A percentile compares a stretch with the other conserved stretches of the same genome.
Conservation (phyloP, 2,329 filamentous ascomycete species). For the Cordyceps cicadae region DNA sequence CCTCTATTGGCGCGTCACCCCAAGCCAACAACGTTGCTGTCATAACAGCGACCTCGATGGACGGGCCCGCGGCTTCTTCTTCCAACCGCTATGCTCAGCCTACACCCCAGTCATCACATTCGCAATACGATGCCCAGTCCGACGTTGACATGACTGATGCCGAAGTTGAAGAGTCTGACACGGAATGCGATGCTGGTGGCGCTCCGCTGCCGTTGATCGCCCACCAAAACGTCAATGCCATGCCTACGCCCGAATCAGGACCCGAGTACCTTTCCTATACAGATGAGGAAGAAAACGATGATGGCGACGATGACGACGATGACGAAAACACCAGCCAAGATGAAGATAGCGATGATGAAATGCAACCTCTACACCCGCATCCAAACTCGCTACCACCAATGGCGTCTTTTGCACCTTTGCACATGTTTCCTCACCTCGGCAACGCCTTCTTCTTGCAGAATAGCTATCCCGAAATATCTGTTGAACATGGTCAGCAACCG, state of each 20-base stretch:
- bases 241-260: neutral
- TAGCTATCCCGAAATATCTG: neutral
- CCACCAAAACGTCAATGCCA: neutral
- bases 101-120: neutral
- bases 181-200: slow-evolving; percentile 11
- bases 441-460: neutral
- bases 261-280: neutral
- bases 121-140: slow-evolving; percentile 15
- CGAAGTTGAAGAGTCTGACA: slow-evolving; percentile 3
- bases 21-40: neutral
- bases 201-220: slow-evolving; percentile 1
- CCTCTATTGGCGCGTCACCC: neutral
- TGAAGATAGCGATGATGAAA: slow-evolving; percentile 7
- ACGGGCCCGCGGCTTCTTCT: neutral
- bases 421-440: neutral
- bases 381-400: neutral
- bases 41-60: neutral
- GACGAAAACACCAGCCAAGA: neutral
- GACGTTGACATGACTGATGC: slow-evolving; percentile 12
- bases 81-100: neutral
- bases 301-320: neutral
- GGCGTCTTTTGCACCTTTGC: neutral
- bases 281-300: slow-evolving; percentile 5
- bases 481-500: neutral
- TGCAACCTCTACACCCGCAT: neutral